phyloP scores from a whole-genome alignment of 306 rosid genomes.

The Nissolia schottii region DNA sequence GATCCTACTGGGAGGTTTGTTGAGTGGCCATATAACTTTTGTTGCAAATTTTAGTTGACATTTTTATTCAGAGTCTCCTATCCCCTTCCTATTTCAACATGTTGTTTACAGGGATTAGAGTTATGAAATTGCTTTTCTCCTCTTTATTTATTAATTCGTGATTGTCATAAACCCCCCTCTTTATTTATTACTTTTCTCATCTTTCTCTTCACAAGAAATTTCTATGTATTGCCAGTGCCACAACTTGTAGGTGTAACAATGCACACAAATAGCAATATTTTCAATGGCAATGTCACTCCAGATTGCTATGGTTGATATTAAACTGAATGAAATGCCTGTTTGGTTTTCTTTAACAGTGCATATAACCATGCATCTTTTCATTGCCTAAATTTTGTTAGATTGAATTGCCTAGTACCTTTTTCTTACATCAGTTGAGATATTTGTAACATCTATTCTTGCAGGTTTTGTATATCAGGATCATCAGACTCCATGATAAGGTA shows the following conservation, averaged over 20 bases:
- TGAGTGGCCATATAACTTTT: constrained; percentile 6
- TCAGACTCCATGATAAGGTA: constrained; percentile 93
- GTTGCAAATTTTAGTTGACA: constrained; percentile 8
- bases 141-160: not conserved
- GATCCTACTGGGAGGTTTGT: constrained; percentile 95
- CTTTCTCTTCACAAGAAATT: not conserved
- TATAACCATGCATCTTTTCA: not conserved
- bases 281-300: not conserved
- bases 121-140: not conserved
- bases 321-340: not conserved
- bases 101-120: constrained; percentile 5
- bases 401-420: not conserved
- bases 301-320: not conserved
- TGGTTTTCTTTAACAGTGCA: not conserved
- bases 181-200: not conserved
- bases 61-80: not conserved
- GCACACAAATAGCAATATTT: not conserved
- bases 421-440: not conserved
- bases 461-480: constrained; percentile 80
- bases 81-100: not conserved
- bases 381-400: not conserved
- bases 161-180: not conserved
- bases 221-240: not conserved
- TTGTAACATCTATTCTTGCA: constrained; percentile 31
- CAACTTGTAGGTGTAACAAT: not conserved